These are phyloP conservation scores for Brasilioporus rufonigricans DNA, from an alignment of 768 basidiomycete genomes.

Conservation along the genomic window DNA sequence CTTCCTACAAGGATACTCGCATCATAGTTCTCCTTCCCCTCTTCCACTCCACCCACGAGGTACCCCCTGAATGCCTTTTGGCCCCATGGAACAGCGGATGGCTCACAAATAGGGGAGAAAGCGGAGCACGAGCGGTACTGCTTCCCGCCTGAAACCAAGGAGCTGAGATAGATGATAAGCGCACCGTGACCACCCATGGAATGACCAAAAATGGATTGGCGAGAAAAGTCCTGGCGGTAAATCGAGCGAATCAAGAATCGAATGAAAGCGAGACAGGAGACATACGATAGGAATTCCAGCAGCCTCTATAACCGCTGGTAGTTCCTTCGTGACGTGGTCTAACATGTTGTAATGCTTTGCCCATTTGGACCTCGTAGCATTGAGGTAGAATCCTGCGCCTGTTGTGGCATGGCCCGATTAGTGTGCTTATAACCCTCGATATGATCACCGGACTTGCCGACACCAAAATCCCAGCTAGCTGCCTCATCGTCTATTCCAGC, in stretches of 20 bases:
- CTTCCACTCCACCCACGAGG: conserved; percentile 69
- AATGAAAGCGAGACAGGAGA: conserved; percentile 10
- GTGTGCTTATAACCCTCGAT: neutral
- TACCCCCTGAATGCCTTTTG: conserved; percentile 89
- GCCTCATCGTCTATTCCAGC: conserved; percentile 83
- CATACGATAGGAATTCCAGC: conserved; percentile 77
- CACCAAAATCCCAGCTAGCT: conserved; percentile 87
- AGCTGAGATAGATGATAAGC: conserved; percentile 82
- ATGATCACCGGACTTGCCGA: conserved; percentile 43
- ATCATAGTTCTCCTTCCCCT: conserved; percentile 75
- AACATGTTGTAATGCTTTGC: conserved; percentile 86
- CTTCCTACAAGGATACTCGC: conserved; percentile 78
- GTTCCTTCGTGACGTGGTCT: conserved; percentile 77
- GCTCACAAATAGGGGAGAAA: conserved; percentile 85
- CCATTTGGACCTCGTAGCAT: conserved; percentile 78
- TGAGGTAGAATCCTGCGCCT: conserved; percentile 93
- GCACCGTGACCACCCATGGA: conserved; percentile 99
- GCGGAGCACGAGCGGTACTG: conserved; percentile 86
- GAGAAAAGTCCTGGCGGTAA: conserved; percentile 64
- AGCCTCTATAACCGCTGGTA: conserved; percentile 74
- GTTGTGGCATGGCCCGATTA: conserved; percentile 4
- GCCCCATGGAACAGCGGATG: conserved; percentile 87
- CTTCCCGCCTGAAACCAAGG: conserved; percentile 48
- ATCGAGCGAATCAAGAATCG: neutral
- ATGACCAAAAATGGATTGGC: conserved; percentile 92